Percentiles rank a stretch among this genome's conserved stretches.
Conservation (phyloP, 768 basidiomycete genomes). For the Lactarius hengduanensis region DNA sequence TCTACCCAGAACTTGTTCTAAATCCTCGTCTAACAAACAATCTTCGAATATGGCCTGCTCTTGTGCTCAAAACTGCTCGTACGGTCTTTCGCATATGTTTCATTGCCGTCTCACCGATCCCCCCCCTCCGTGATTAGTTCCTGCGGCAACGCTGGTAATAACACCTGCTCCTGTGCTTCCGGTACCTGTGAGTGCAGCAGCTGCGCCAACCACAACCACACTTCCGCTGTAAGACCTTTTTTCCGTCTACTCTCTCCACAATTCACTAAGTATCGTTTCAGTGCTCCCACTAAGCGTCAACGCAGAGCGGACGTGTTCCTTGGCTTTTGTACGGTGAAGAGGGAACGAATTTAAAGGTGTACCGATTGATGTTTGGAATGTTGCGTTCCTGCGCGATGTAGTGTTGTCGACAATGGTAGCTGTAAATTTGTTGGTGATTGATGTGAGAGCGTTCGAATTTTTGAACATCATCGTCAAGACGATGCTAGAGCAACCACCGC, state of each 20-base stretch:
- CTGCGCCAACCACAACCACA: conserved; percentile 21
- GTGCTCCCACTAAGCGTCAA: not conserved
- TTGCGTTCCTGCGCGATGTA: not conserved
- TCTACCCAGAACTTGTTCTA: not conserved
- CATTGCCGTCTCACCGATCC: not conserved
- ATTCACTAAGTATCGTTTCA: not conserved
- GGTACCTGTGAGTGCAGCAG: conserved; percentile 16
- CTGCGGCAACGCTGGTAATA: conserved; percentile 8
- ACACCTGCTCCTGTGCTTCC: conserved; percentile 18
- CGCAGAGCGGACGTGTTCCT: not conserved
- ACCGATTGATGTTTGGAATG: not conserved
- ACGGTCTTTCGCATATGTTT: not conserved
- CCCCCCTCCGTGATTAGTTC: not conserved
- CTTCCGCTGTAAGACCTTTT: not conserved
- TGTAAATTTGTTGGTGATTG: not conserved
- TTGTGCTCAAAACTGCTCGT: conserved; percentile 17
- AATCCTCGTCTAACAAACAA: not conserved
- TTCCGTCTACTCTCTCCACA: too few species aligned
- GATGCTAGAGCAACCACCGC: not conserved
- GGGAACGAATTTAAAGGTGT: not conserved
- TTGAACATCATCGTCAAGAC: not conserved
- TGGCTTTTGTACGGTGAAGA: not conserved
- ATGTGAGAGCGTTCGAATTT: not conserved
- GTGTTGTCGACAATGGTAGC: conserved; percentile 3
- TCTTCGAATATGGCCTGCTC: conserved; percentile 17